phyloP scores from a whole-genome alignment of 73 alveolate genomes.

The Blepharisma stoltei region DNA sequence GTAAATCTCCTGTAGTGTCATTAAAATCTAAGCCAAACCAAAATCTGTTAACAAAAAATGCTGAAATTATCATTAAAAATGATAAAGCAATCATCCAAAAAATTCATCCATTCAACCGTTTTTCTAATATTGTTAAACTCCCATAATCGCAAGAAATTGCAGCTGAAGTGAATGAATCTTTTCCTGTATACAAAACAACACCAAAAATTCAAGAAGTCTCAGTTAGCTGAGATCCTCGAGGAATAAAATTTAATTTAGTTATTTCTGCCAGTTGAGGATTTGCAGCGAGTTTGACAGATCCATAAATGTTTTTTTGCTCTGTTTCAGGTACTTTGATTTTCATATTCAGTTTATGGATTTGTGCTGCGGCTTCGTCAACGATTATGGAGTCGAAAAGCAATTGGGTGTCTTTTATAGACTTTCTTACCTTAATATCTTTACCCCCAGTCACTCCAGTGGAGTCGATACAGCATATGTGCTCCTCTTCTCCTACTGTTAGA shows the following conservation, averaged over 20 bases:
- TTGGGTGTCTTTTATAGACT: conserved; percentile 1
- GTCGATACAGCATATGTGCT: conserved; percentile 19
- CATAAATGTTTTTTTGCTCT: conserved; percentile 56
- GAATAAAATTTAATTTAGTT: conserved; percentile 47
- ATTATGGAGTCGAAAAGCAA: not conserved
- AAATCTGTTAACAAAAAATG: no score
- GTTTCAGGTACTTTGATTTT: conserved; percentile 55
- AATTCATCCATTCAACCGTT: no score
- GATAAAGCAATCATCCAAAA: no score
- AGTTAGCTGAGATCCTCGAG: conserved; percentile 86
- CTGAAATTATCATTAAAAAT: no score
- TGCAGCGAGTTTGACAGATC: conserved; percentile 40
- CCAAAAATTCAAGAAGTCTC: conserved; percentile 92
- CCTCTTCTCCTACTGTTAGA: conserved; percentile 5
- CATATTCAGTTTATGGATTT: not conserved
- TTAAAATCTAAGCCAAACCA: no score
- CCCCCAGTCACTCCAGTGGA: conserved; percentile 11
- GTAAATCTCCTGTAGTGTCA: no score
- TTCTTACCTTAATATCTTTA: not conserved
- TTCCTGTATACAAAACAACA: conserved; percentile 87
- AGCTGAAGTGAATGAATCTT: conserved; percentile 54
- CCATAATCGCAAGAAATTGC: no score
- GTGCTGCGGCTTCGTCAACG: not conserved
- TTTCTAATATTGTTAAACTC: no score
- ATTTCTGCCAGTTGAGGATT: conserved; percentile 65